These are phyloP conservation scores for Paratinospora sagittata DNA, from an alignment of 164 flowering plant genomes.

Conservation along the genomic window DNA sequence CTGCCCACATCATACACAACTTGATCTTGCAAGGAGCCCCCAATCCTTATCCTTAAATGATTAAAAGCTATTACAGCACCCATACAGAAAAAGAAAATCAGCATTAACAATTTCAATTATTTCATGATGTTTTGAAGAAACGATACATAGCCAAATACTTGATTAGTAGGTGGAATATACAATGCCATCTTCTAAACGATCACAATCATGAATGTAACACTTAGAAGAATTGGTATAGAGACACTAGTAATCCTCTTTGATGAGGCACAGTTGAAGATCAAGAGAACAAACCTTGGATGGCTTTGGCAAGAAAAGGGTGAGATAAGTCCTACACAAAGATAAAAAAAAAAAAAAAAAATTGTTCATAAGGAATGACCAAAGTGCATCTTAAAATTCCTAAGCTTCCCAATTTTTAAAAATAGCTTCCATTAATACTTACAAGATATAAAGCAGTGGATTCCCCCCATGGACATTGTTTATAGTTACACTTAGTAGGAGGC, in stretches of 20 bases:
- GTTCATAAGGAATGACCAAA: background rate
- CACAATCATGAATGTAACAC: background rate
- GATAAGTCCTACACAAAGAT: conserved; percentile 53
- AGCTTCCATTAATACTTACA: conserved; percentile 31
- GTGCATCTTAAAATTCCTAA: background rate
- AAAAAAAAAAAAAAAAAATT: conserved; percentile 10
- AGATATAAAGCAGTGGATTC: conserved; percentile 50
- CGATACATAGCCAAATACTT: background rate
- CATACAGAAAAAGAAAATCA: conserved; percentile 3
- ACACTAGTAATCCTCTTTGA: background rate
- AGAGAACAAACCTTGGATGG: conserved; percentile 58
- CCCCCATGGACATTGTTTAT: conserved; percentile 85
- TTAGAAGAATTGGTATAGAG: background rate
- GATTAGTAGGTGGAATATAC: background rate
- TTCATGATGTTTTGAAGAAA: background rate
- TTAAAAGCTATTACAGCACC: conserved; percentile 53
- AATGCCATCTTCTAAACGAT: background rate
- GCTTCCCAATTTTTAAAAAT: conserved; percentile 1
- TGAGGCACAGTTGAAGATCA: background rate
- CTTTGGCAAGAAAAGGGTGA: conserved; percentile 63
- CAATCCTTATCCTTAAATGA: conserved; percentile 74
- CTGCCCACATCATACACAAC: conserved; percentile 60
- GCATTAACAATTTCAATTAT: background rate
- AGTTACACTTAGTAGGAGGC: conserved; percentile 81
- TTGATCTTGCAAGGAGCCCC: conserved; percentile 93